Percentiles rank a stretch among this genome's conserved stretches.
phyloP scores from a whole-genome alignment of 176 grass and related monocot genomes.

The Avena eriantha region DNA sequence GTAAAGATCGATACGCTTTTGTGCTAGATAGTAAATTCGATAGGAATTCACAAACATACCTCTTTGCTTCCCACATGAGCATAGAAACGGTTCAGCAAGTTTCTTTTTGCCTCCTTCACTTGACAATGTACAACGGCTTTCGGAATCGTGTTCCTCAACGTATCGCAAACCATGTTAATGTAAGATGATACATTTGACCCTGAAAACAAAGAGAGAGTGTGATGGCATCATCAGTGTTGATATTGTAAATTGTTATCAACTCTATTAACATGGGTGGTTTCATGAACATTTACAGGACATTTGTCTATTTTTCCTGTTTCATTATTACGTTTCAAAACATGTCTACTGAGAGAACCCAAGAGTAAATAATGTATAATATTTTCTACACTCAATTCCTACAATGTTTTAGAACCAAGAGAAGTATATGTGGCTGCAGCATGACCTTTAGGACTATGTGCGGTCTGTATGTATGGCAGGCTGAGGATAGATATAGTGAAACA shows the following conservation, averaged over 20 bases:
- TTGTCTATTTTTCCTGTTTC: background rate
- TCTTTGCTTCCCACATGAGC: conserved; percentile 94
- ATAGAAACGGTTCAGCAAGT: conserved; percentile 94
- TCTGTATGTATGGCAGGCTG: background rate
- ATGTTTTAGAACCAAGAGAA: background rate
- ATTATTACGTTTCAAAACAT: background rate
- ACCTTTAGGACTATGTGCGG: background rate
- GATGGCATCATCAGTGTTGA: background rate
- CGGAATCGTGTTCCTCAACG: conserved; percentile 87
- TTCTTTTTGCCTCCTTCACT: conserved; percentile 91
- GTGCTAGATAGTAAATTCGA: background rate
- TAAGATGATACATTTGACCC: conserved; percentile 98
- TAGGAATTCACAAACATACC: conserved; percentile 50
- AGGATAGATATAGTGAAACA: background rate
- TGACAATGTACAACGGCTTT: conserved; percentile 95
- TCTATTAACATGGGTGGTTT: background rate
- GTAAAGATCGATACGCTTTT: background rate
- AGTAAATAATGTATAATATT: background rate
- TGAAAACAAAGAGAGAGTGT: conserved; percentile 40
- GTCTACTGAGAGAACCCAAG: background rate
- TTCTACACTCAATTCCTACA: background rate
- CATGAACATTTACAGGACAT: background rate
- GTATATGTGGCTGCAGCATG: background rate
- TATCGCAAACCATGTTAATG: conserved; percentile 93
- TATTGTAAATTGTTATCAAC: background rate